Evolutionary conservation across 441 rosid genomes (phyloP), one percentile per base, ranked within the genome.

Genomic region (Bocquillonia castaneifolia): DNA sequence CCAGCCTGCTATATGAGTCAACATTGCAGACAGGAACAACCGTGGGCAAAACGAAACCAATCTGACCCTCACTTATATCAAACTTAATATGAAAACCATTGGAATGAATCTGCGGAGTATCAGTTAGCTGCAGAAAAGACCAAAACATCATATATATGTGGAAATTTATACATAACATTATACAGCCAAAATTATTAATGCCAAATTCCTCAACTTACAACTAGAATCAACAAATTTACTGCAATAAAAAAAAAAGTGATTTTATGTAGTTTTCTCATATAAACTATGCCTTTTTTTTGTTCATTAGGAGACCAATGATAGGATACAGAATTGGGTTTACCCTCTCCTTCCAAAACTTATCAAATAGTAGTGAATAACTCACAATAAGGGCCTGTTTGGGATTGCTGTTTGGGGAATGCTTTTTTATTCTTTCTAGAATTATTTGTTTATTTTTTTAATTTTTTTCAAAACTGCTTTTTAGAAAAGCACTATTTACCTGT

Each of bases 51-150:
- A 95, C 90, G 77, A 92, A 95, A 66, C 99, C 98, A 77, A 95
- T 95, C 82, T 90, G 96, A 73, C 98, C 99, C 67, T 88, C 91
- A 63, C 89, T 88, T 74, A 88, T 86, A 81, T 95, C 99, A 79
- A 95, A 95, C 82, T 90, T 92, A 73, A 95, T 78, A 78, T 95
- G 99, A 82, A 88, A 92, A 66, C 98, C 99, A 79, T 92, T 95
- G 62, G 99, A 95, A 81, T 95, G 99, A 75, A 95, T 92, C 88
- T 95, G 96, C n/a, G 99, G 99, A 74, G 97, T 88, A 84, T 95
- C 87, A 50, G 98, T 90, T 67, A 95, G 86, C 99, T 95, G 78
- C 69, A 77, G 55, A 44, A 69, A 3, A 63, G 64, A 68, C 71
- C 72, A 78, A 63, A 57, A n/a, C 9, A 74, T 63, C 57, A 28